Conservation (phyloP, 441 rosid species). For the Populus hybrid region DNA sequence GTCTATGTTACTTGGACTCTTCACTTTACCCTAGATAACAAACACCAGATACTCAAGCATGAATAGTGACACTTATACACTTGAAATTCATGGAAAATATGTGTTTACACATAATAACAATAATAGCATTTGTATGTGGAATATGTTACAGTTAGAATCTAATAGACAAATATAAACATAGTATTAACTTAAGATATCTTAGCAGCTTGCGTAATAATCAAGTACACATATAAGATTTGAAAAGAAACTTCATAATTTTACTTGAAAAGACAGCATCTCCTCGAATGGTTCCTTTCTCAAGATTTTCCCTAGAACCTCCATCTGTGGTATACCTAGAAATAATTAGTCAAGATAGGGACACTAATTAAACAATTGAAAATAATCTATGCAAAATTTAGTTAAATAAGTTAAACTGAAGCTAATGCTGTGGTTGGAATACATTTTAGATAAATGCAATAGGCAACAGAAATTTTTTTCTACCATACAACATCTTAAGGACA, state of each 20-base stretch:
- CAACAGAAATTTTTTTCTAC: not conserved
- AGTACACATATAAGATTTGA: not conserved
- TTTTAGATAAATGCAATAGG: not conserved
- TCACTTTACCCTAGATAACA: not conserved
- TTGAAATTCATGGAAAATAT: not conserved
- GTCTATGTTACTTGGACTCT: not conserved
- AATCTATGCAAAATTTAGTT: not conserved
- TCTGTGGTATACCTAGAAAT: constrained; percentile 82
- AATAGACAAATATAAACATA: not conserved
- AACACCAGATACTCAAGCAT: not conserved
- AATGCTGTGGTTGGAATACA: not conserved
- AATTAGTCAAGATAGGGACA: constrained; percentile 15
- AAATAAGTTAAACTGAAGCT: not conserved
- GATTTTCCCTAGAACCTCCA: constrained; percentile 75
- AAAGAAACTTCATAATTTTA: constrained; percentile 19
- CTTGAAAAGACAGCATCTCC: constrained; percentile 77
- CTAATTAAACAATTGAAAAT: not conserved
- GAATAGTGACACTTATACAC: not conserved
- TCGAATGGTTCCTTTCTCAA: constrained; percentile 72
- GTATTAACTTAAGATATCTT: not conserved
- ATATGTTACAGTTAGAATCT: not conserved
- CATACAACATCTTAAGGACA: not conserved
- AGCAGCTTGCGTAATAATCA: not conserved
- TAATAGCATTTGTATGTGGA: not conserved
- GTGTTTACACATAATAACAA: not conserved